Conservation (phyloP, 306 rosid species). For the Dryas alaskensis region DNA sequence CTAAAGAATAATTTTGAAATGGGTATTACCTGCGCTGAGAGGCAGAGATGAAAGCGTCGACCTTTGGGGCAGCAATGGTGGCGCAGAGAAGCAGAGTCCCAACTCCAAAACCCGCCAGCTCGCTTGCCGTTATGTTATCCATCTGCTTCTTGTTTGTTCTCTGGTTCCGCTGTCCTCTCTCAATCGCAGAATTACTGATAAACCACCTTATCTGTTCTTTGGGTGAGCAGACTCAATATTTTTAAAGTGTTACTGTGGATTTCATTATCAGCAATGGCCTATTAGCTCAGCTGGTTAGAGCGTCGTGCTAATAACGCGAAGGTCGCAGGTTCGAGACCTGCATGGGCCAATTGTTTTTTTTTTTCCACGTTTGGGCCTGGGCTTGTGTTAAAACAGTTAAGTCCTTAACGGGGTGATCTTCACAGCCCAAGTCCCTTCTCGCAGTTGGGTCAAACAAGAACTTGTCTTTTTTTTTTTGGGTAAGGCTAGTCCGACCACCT, state of each 20-base stretch:
- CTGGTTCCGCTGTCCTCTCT: background rate
- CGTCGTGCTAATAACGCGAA: constrained; percentile 92
- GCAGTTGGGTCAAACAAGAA: too few relatives aligned
- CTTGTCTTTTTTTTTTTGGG: too few relatives aligned
- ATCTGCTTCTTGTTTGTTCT: constrained; percentile 21
- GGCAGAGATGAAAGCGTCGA: constrained; percentile 79
- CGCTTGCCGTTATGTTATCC: constrained; percentile 83
- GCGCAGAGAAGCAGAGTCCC: constrained; percentile 75
- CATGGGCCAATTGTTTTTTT: constrained; percentile 51
- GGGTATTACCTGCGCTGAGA: constrained; percentile 70
- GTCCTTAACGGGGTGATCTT: too few relatives aligned
- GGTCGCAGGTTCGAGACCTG: constrained; percentile 97
- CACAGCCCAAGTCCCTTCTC: too few relatives aligned
- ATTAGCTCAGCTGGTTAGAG: constrained; percentile 93
- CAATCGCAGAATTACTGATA: background rate
- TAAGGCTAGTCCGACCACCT: too few relatives aligned
- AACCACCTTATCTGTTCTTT: background rate
- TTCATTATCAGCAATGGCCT: constrained; percentile 2
- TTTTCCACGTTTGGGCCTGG: background rate
- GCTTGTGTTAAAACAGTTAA: background rate
- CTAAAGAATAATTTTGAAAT: background rate
- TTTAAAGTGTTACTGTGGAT: background rate
- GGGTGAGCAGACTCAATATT: too few relatives aligned
- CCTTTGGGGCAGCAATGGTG: constrained; percentile 77
- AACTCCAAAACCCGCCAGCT: constrained; percentile 77